phyloP scores from a whole-genome alignment of 2,329 filamentous ascomycete species.

The Sarocladiaceae sp. region DNA sequence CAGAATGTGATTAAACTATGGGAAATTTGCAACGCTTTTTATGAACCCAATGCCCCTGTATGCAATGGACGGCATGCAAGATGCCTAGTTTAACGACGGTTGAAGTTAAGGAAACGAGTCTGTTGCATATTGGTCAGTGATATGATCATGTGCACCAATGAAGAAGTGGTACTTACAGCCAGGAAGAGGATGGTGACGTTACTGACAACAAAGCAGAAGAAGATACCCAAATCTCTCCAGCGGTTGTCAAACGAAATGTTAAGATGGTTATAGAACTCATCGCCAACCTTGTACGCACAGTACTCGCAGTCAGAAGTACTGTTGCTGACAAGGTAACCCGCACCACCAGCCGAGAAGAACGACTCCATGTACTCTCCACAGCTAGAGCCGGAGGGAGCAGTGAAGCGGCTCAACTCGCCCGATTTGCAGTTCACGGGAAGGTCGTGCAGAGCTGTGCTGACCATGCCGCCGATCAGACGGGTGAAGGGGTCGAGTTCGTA shows the following conservation, averaged over 20 bases:
- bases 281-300: constrained; percentile 75
- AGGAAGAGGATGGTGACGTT: constrained; percentile 63
- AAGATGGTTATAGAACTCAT: constrained; percentile 72
- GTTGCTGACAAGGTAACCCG: constrained; percentile 68
- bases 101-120: constrained; percentile 51
- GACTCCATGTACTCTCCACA: constrained; percentile 72
- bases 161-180: constrained; percentile 39
- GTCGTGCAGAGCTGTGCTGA: constrained; percentile 71
- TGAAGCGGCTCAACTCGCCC: constrained; percentile 64
- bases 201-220: constrained; percentile 68
- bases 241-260: constrained; percentile 62
- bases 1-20: neutral
- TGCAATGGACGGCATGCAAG: neutral
- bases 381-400: constrained; percentile 57
- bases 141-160: neutral
- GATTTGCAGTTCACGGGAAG: constrained; percentile 56
- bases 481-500: constrained; percentile 84
- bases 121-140: constrained; percentile 18
- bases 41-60: neutral
- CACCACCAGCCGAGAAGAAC: constrained; percentile 65
- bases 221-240: constrained; percentile 83
- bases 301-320: constrained; percentile 68
- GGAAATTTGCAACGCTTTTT: neutral
- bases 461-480: constrained; percentile 73
- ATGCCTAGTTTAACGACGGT: constrained; percentile 36